Evolutionary conservation across 495 filamentous ascomycete species (phyloP).

Genomic region (Aspergillus sclerotioniger): DNA sequence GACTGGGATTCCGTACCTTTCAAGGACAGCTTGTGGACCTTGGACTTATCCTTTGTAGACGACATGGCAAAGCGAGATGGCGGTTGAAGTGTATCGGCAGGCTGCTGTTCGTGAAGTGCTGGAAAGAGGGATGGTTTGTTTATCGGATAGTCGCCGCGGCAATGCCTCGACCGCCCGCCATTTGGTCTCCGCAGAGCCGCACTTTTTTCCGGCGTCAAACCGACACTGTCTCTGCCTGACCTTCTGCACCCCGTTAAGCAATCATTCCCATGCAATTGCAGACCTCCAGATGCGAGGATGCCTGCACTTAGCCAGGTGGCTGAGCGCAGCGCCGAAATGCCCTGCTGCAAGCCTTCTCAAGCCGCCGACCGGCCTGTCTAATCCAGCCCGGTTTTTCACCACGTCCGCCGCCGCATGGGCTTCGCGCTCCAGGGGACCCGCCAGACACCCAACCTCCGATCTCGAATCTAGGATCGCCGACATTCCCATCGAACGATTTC

Average conservation of each 20-base stretch:
- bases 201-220: conserved; percentile 18
- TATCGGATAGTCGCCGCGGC: conserved; percentile 42
- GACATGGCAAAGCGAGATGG: conserved; percentile 29
- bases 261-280: conserved; percentile 39
- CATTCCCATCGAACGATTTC: conserved; percentile 87
- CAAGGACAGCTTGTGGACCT: conserved; percentile 88
- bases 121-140: conserved; percentile 32
- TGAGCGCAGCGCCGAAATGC: conserved; percentile 42
- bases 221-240: neutral
- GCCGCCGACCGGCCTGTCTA: conserved; percentile 28
- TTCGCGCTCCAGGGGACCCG: conserved; percentile 28
- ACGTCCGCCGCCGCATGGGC: conserved; percentile 36
- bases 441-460: conserved; percentile 39
- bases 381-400: conserved; percentile 37
- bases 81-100: neutral
- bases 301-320: conserved; percentile 52
- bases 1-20: conserved; percentile 57
- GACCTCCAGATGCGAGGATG: conserved; percentile 55
- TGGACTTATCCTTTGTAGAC: conserved; percentile 79
- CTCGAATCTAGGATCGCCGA: conserved; percentile 79
- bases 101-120: neutral
- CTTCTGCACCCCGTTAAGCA: neutral
- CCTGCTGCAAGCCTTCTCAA: conserved; percentile 38
- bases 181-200: conserved; percentile 31
- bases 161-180: conserved; percentile 30